phyloP scores from a whole-genome alignment of 2,329 filamentous ascomycete genomes.

The Fusarium compactum region DNA sequence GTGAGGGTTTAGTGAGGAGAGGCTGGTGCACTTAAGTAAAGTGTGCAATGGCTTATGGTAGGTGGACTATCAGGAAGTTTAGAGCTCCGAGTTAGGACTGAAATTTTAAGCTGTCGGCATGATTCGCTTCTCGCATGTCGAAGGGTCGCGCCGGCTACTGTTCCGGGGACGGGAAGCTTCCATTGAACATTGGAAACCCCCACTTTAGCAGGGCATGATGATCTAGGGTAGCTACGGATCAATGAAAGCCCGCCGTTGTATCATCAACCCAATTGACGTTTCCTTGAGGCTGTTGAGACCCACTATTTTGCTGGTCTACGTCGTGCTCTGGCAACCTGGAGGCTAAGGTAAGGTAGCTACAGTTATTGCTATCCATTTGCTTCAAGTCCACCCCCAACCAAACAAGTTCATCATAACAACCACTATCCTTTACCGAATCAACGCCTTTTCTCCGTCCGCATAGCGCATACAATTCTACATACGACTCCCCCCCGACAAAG shows the following conservation, averaged over 20 bases:
- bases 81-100: slow-evolving; percentile 39
- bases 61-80: slow-evolving; percentile 46
- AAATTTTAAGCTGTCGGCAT: slow-evolving; percentile 51
- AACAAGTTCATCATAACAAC: slow-evolving; percentile 36
- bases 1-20: slow-evolving; percentile 16
- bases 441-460: not conserved
- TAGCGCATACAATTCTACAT: slow-evolving; percentile 9
- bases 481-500: slow-evolving; percentile 18
- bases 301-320: slow-evolving; percentile 47
- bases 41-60: slow-evolving; percentile 35
- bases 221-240: slow-evolving; percentile 43
- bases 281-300: slow-evolving; percentile 16
- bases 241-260: slow-evolving; percentile 46
- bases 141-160: slow-evolving; percentile 44
- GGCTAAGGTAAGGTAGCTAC: slow-evolving; percentile 38
- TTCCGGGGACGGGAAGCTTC: slow-evolving; percentile 39
- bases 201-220: slow-evolving; percentile 10
- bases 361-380: slow-evolving; percentile 27
- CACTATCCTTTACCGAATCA: slow-evolving; percentile 10
- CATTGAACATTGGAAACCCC: slow-evolving; percentile 15
- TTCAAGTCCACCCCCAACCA: slow-evolving; percentile 34
- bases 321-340: slow-evolving; percentile 55
- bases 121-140: slow-evolving; percentile 32
- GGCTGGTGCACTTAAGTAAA: slow-evolving; percentile 35
- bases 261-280: slow-evolving; percentile 28